Conservation (phyloP, 73 alveolate species). For the Effrenium voratum region DNA sequence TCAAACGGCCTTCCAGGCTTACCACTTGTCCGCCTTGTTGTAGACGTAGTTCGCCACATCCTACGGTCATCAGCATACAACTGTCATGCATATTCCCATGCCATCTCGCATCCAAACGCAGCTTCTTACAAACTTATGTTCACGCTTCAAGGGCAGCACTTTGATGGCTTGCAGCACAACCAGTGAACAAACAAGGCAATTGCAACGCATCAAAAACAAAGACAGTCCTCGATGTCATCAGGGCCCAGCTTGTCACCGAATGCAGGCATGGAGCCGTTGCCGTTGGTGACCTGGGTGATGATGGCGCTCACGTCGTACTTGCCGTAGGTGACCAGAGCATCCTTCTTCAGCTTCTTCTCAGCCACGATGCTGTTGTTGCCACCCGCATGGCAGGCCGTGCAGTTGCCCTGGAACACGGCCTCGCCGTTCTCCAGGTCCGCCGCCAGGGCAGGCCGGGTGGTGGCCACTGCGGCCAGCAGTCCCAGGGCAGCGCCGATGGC, state of each 20-base stretch:
- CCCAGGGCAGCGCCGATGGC: slow-evolving; percentile 73
- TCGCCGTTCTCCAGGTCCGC: slow-evolving; percentile 86
- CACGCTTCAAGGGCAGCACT: not conserved
- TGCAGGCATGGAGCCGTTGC: slow-evolving; percentile 92
- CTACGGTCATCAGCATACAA: not conserved
- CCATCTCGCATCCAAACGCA: no score
- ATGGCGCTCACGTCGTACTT: slow-evolving; percentile 57
- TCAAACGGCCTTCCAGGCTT: no score
- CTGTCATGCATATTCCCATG: no score
- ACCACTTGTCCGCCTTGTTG: slow-evolving; percentile 56
- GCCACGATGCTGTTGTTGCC: slow-evolving; percentile 85
- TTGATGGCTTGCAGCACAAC: not conserved
- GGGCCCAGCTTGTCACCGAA: slow-evolving; percentile 82
- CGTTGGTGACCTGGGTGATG: slow-evolving; percentile 90
- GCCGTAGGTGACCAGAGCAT: slow-evolving; percentile 69
- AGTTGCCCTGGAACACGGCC: slow-evolving; percentile 78
- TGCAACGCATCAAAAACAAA: no score
- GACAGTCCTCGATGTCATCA: slow-evolving; percentile 75
- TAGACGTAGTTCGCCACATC: slow-evolving; percentile 21
- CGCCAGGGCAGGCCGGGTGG: slow-evolving; percentile 67
- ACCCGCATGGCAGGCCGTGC: slow-evolving; percentile 87
- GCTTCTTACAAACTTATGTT: not conserved
- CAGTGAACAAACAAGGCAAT: no score
- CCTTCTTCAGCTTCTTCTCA: slow-evolving; percentile 90
- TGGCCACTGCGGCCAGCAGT: slow-evolving; percentile 49